Evolutionary conservation across 1,284 basidiomycete species (phyloP).

Genomic region (Melampsora larici-populina): DNA sequence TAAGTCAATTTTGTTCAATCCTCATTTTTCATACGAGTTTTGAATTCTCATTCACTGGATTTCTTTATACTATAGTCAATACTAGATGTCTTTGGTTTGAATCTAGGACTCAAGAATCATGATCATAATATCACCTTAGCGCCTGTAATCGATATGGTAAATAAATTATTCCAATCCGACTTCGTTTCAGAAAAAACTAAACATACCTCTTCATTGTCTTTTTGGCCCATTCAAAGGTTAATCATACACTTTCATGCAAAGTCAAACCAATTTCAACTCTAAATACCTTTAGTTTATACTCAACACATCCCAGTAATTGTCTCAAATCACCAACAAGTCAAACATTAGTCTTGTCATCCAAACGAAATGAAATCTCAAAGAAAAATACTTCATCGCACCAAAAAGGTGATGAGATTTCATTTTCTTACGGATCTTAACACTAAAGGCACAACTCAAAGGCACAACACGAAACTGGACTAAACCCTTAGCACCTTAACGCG

Average conservation of each 20-base stretch:
- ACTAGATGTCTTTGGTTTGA: conserved; percentile 50
- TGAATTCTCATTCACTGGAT: neutral
- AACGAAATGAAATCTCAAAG: too few relatives aligned
- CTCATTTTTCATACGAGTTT: neutral
- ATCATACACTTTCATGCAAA: conserved; percentile 5
- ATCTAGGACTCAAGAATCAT: conserved; percentile 44
- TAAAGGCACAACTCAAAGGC: too few relatives aligned
- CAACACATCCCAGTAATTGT: neutral
- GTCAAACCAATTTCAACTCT: conserved; percentile 13
- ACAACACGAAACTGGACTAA: too few relatives aligned
- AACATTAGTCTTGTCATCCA: conserved; percentile 12
- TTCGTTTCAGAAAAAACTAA: too few relatives aligned
- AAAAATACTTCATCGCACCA: too few relatives aligned
- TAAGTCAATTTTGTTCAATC: neutral
- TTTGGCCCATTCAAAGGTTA: conserved; percentile 25
- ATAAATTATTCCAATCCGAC: neutral
- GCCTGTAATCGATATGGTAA: conserved; percentile 49
- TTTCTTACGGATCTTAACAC: conserved; percentile 49
- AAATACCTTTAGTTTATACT: conserved; percentile 20
- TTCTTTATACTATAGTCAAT: conserved; percentile 45
- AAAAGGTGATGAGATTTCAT: conserved; percentile 48
- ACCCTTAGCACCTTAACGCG: too few relatives aligned
- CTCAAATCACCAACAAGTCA: neutral
- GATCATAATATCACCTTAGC: conserved; percentile 48
- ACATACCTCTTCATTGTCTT: too few relatives aligned